Evolutionary conservation across 495 filamentous ascomycete species (phyloP).

Genomic region (Rhypophila decipiens): DNA sequence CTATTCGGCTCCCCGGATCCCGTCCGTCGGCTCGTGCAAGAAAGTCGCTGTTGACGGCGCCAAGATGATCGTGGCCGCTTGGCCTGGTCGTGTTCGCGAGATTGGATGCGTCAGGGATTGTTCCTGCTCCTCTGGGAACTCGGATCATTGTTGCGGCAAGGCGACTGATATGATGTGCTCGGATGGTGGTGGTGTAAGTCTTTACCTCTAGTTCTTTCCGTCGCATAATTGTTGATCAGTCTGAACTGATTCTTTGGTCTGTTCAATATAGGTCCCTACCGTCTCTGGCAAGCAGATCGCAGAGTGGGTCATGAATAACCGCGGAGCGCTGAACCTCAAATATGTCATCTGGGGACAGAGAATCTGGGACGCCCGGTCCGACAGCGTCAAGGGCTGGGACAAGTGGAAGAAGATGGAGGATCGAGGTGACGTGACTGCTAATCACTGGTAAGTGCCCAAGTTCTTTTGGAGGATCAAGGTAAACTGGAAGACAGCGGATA

Average conservation of each 20-base stretch:
- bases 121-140: constrained; percentile 18
- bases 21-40: constrained; percentile 31
- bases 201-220: neutral
- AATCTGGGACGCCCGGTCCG: constrained; percentile 34
- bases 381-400: constrained; percentile 28
- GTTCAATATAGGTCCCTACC: constrained; percentile 3
- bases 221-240: neutral
- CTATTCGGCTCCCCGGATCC: constrained; percentile 23
- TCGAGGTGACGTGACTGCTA: constrained; percentile 26
- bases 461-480: neutral
- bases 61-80: constrained; percentile 26
- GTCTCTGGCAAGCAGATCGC: constrained; percentile 32
- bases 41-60: constrained; percentile 27
- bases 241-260: neutral
- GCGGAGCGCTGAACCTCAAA: constrained; percentile 29
- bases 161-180: constrained; percentile 41
- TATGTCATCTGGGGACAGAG: constrained; percentile 43
- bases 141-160: constrained; percentile 37
- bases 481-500: neutral
- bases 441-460: constrained; percentile 32
- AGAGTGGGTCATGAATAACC: constrained; percentile 42
- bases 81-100: constrained; percentile 29
- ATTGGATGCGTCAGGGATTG: constrained; percentile 31
- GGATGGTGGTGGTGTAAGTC: constrained; percentile 30
- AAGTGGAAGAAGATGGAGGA: constrained; percentile 38